These are phyloP conservation scores for Blastobotrys niveus DNA, from an alignment of 1,139 yeast species.

Conservation along the genomic window DNA sequence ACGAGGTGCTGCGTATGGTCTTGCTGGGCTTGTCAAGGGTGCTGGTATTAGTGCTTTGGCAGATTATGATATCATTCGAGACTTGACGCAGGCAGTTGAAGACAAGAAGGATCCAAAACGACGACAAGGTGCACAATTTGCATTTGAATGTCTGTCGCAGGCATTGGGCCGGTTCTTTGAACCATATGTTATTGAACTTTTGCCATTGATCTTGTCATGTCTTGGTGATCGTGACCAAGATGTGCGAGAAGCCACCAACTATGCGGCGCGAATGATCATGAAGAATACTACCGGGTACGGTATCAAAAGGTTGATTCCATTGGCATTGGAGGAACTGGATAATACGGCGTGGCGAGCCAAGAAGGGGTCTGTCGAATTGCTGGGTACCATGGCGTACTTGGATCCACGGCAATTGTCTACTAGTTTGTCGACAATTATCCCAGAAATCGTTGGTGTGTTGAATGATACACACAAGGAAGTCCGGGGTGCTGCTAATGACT, in stretches of 20 bases:
- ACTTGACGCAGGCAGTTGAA: slow-evolving; percentile 78
- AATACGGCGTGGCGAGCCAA: slow-evolving; percentile 95
- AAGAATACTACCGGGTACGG: slow-evolving; percentile 87
- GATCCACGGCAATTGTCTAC: slow-evolving; percentile 92
- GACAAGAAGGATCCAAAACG: slow-evolving; percentile 69
- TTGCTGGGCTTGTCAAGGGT: slow-evolving; percentile 90
- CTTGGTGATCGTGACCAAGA: slow-evolving; percentile 81
- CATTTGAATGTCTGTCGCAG: slow-evolving; percentile 77
- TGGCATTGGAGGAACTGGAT: slow-evolving; percentile 79
- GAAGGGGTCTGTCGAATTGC: slow-evolving; percentile 90
- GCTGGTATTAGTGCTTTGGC: slow-evolving; percentile 73
- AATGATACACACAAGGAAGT: slow-evolving; percentile 96
- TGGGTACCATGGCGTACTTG: slow-evolving; percentile 96
- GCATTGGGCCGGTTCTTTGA: slow-evolving; percentile 74
- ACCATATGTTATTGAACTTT: slow-evolving; percentile 85
- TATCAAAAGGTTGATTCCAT: slow-evolving; percentile 83
- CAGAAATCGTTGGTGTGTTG: slow-evolving; percentile 91
- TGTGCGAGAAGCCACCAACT: slow-evolving; percentile 84
- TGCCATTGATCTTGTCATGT: slow-evolving; percentile 73
- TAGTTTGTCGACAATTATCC: slow-evolving; percentile 82
- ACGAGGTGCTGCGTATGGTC: slow-evolving; percentile 94
- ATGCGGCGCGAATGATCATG: slow-evolving; percentile 87
- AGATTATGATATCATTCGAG: slow-evolving; percentile 69
- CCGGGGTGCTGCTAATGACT: slow-evolving; percentile 86
- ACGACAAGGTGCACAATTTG: slow-evolving; percentile 86